phyloP scores from a whole-genome alignment of 306 rosid species.

The Vigna nakashimae region DNA sequence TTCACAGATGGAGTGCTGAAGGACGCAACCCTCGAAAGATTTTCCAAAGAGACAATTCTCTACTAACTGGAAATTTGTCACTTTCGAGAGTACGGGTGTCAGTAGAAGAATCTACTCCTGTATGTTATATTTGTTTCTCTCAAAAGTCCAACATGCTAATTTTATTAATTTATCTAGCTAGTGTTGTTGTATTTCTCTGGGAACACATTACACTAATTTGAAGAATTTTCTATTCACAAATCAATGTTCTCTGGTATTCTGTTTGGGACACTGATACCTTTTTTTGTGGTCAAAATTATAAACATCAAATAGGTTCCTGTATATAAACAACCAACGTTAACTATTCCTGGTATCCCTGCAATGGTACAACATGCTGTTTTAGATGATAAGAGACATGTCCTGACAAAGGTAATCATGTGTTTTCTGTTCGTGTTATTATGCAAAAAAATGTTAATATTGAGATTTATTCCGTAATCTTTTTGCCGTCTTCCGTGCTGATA shows the following conservation, averaged over 20 bases:
- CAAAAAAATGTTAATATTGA: background rate
- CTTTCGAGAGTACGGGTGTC: slow-evolving; percentile 81
- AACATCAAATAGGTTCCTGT: slow-evolving; percentile 71
- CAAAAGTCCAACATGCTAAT: background rate
- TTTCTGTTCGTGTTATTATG: slow-evolving; percentile 32
- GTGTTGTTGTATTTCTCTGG: slow-evolving; percentile 5
- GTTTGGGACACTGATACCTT: slow-evolving; percentile 23
- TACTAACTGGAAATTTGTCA: slow-evolving; percentile 82
- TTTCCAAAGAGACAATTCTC: slow-evolving; percentile 71
- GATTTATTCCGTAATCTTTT: slow-evolving; percentile 4
- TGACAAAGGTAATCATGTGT: slow-evolving; percentile 80
- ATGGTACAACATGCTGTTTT: slow-evolving; percentile 91
- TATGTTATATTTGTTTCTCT: slow-evolving; percentile 49
- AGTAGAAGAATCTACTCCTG: slow-evolving; percentile 77
- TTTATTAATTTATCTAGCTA: slow-evolving; percentile 18
- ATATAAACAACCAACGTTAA: slow-evolving; percentile 78
- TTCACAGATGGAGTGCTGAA: slow-evolving; percentile 81
- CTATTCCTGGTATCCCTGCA: slow-evolving; percentile 87
- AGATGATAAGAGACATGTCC: slow-evolving; percentile 90
- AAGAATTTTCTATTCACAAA: slow-evolving; percentile 19
- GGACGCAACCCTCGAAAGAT: slow-evolving; percentile 73
- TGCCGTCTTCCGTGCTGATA: slow-evolving; percentile 33
- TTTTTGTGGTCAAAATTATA: too few relatives aligned
- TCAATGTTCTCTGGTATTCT: slow-evolving; percentile 29
- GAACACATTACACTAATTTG: background rate